phyloP scores from a whole-genome alignment of 345 rosid species.

The Melaleuca alternifolia region DNA sequence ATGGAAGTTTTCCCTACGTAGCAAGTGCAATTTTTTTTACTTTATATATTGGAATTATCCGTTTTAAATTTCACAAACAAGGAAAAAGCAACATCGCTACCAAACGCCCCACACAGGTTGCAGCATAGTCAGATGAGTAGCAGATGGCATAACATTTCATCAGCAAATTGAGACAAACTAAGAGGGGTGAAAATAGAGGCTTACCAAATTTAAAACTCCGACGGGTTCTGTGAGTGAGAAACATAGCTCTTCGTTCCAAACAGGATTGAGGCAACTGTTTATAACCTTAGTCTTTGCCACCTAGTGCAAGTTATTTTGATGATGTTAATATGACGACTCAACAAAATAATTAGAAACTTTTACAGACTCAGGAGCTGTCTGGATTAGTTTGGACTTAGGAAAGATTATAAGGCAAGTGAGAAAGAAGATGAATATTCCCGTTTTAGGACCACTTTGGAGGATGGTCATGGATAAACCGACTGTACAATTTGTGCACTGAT shows the following conservation, averaged over 20 bases:
- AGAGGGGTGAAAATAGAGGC: not conserved
- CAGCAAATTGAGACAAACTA: not conserved
- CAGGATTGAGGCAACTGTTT: slow-evolving; percentile 86
- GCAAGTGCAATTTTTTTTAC: not conserved
- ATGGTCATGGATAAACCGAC: not conserved
- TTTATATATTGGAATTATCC: not conserved
- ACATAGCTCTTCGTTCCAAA: slow-evolving; percentile 88
- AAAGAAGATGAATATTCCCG: not conserved
- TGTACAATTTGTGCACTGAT: not conserved
- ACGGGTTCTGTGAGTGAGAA: slow-evolving; percentile 66
- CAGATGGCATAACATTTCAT: not conserved
- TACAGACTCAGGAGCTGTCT: not conserved
- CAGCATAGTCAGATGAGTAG: not conserved
- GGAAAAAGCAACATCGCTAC: not conserved
- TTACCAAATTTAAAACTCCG: slow-evolving; percentile 33
- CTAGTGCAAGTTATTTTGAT: not conserved
- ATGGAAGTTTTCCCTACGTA: not conserved
- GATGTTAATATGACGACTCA: not conserved
- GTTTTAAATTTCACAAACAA: not conserved
- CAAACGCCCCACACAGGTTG: not conserved
- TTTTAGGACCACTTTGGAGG: not conserved
- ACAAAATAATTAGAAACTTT: not conserved
- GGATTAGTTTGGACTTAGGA: not conserved
- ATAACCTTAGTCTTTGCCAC: slow-evolving; percentile 83
- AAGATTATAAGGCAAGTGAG: not conserved